phyloP scores from a whole-genome alignment of 305 asterid genomes.

The Fraxinus xanthoxyloides region DNA sequence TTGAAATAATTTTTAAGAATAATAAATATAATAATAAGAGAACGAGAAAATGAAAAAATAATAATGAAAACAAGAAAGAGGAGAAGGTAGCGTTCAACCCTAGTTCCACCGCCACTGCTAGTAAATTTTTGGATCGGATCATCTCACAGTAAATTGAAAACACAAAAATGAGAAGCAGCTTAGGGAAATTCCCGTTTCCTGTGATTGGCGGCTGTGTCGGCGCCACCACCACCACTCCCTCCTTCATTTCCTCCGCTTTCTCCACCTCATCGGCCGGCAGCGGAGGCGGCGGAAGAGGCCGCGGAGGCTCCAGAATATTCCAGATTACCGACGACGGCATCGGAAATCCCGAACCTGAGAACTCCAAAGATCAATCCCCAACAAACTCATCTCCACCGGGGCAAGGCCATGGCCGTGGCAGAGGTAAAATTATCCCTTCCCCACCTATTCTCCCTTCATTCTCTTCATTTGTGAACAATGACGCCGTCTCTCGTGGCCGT shows the following conservation, averaged over 20 bases:
- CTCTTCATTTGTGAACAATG: conserved; percentile 34
- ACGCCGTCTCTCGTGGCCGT: conserved; percentile 9
- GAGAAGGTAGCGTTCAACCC: not conserved
- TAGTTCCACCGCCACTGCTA: not conserved
- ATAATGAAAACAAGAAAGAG: not conserved
- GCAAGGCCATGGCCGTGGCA: conserved; percentile 66
- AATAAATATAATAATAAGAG: not conserved
- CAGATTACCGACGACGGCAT: conserved; percentile 31
- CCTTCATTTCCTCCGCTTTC: conserved; percentile 43
- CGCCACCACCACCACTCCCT: conserved; percentile 25
- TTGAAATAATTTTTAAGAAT: not conserved
- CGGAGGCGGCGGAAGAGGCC: conserved; percentile 53
- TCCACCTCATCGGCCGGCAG: conserved; percentile 58
- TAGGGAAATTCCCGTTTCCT: conserved; percentile 49
- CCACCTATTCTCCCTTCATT: conserved; percentile 43
- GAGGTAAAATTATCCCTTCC: conserved; percentile 44
- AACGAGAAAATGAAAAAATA: not conserved
- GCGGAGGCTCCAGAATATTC: conserved; percentile 33
- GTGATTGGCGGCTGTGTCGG: conserved; percentile 28
- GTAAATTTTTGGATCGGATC: not conserved
- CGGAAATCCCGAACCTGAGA: conserved; percentile 19
- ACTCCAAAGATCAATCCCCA: conserved; percentile 20
- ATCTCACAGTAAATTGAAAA: conserved; percentile 8
- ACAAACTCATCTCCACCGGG: conserved; percentile 26
- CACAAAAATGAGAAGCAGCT: conserved; percentile 62